Conservation (phyloP, 169 alveolate genomes). For the Plasmodium falciparum region DNA sequence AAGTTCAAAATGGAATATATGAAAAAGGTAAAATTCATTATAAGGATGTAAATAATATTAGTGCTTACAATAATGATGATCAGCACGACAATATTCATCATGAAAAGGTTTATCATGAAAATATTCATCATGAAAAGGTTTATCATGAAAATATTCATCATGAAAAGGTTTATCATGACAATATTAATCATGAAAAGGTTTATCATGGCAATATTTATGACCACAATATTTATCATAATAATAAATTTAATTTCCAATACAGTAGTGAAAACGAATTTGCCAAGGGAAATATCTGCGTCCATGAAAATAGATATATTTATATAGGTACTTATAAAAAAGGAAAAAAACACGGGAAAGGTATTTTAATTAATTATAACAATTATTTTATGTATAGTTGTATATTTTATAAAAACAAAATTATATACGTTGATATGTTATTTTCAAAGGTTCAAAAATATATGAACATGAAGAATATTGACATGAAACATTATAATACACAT, state of each 20-base stretch:
- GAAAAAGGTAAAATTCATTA: too few species aligned
- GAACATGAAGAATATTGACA: slow-evolving; percentile 3
- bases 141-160: too few species aligned
- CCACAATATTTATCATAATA: too few species aligned
- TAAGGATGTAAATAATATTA: slow-evolving; percentile 34
- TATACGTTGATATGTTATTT: slow-evolving; percentile 64
- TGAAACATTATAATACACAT: neutral
- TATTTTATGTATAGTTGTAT: slow-evolving; percentile 77
- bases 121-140: too few species aligned
- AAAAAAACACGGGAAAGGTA: slow-evolving; percentile 80
- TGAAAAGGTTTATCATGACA: too few species aligned
- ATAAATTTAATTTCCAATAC: neutral
- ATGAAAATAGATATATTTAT: slow-evolving; percentile 70
- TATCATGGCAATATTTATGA: too few species aligned
- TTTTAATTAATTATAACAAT: slow-evolving; percentile 78
- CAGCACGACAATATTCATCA: too few species aligned
- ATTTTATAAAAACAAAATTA: slow-evolving; percentile 54
- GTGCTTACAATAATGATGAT: neutral
- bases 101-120: too few species aligned
- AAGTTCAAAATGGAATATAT: neutral
- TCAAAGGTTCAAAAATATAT: neutral
- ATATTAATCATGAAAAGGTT: too few species aligned
- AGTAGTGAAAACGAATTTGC: slow-evolving; percentile 74
- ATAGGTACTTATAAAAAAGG: slow-evolving; percentile 78
- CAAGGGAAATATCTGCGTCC: slow-evolving; percentile 61